Evolutionary conservation across 2,329 filamentous ascomycete genomes (phyloP).

Genomic region (Trichoderma gracile): DNA sequence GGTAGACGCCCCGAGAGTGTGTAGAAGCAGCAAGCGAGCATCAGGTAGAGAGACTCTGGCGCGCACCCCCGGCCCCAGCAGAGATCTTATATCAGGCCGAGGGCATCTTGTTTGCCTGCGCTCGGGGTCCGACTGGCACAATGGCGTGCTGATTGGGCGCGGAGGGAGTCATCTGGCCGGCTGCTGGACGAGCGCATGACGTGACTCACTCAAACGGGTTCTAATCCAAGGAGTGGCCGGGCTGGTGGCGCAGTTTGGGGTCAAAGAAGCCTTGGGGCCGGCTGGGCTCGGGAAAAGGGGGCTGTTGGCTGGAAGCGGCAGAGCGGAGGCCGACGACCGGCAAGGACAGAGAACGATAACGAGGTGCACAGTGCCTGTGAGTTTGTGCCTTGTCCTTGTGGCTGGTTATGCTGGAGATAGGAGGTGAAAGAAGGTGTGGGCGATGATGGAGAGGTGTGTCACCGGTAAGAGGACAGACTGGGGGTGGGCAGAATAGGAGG

Average conservation of each 20-base stretch:
- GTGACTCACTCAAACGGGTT: conserved; percentile 30
- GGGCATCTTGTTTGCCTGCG: neutral
- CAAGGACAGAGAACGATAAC: neutral
- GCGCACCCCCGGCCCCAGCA: neutral
- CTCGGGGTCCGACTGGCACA: neutral
- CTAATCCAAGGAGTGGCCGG: conserved; percentile 11
- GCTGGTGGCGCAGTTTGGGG: conserved; percentile 23
- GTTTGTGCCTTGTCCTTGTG: neutral
- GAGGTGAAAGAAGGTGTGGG: conserved; percentile 18
- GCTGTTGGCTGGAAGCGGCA: conserved; percentile 20
- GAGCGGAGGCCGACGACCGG: conserved; percentile 22
- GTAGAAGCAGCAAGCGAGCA: conserved; percentile 19
- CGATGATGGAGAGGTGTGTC: conserved; percentile 16
- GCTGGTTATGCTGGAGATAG: neutral
- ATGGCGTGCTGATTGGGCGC: conserved; percentile 30
- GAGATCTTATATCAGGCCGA: conserved; percentile 15
- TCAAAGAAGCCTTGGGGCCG: neutral
- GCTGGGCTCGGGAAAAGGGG: conserved; percentile 17
- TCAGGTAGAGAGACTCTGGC: neutral
- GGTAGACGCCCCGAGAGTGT: conserved; percentile 17
- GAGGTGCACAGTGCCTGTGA: neutral
- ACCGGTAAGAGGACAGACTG: neutral
- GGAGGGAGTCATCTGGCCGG: conserved; percentile 31
- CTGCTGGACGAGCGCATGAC: conserved; percentile 30
- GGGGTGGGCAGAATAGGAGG: conserved; percentile 22